These are phyloP conservation scores for Lomentospora prolificans DNA, from an alignment of 2,329 filamentous ascomycete species.

Conservation along the genomic window DNA sequence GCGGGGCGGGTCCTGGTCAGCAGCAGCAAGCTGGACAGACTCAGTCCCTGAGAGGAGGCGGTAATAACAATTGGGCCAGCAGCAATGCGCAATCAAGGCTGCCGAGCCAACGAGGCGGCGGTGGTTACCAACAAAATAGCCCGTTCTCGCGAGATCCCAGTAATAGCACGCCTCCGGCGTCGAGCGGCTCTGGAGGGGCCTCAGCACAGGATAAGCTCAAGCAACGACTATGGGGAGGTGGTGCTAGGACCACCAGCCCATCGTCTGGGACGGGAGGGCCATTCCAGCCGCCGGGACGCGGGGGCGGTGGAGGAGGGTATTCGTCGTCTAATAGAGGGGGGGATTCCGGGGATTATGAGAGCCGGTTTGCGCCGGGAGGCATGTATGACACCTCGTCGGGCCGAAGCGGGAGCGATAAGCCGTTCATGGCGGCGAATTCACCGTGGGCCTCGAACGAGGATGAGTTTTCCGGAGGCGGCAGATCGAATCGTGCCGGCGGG, in stretches of 20 bases:
- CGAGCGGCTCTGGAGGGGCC: slow-evolving; percentile 29
- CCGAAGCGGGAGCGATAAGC: slow-evolving; percentile 23
- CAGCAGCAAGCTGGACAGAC: slow-evolving; percentile 10
- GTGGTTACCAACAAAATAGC: slow-evolving; percentile 57
- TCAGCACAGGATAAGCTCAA: slow-evolving; percentile 76
- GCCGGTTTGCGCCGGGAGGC: slow-evolving; percentile 35
- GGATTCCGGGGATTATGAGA: slow-evolving; percentile 27
- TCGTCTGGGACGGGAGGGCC: slow-evolving; percentile 25
- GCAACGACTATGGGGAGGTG: slow-evolving; percentile 62
- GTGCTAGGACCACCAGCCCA: slow-evolving; percentile 47
- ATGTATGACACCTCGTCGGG: slow-evolving; percentile 28
- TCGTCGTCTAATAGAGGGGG: not conserved
- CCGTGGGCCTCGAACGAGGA: slow-evolving; percentile 35
- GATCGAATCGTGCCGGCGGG: slow-evolving; percentile 20
- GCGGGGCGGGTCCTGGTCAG: slow-evolving; percentile 12
- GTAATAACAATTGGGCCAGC: not conserved
- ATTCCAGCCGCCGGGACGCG: slow-evolving; percentile 33
- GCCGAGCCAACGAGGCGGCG: slow-evolving; percentile 60
- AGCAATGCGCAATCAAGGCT: slow-evolving; percentile 34
- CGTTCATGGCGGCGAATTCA: slow-evolving; percentile 35
- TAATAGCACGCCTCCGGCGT: not conserved
- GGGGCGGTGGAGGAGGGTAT: slow-evolving; percentile 18
- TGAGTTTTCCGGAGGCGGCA: slow-evolving; percentile 18
- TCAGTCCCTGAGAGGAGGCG: not conserved
- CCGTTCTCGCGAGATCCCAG: slow-evolving; percentile 16